A percentile compares a stretch with the other conserved stretches of the same genome.
phyloP scores from a whole-genome alignment of 306 rosid genomes.

The cucumber (Cucumis sativus) region DNA sequence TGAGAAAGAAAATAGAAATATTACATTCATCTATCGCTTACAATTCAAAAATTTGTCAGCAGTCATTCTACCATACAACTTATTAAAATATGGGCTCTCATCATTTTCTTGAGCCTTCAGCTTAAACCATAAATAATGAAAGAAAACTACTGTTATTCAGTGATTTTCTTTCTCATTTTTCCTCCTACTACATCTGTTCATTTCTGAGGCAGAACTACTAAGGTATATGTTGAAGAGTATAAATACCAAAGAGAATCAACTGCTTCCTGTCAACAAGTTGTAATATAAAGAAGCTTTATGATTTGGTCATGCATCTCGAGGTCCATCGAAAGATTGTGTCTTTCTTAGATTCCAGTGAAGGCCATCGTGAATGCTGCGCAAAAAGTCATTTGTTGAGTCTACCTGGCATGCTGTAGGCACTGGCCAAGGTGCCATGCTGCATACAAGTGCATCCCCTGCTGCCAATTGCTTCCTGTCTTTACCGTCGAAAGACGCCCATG shows the following conservation, averaged over 20 bases:
- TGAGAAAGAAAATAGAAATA: not conserved
- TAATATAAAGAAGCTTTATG: not conserved
- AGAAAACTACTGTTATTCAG: conserved; percentile 1
- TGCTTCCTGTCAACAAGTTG: not conserved
- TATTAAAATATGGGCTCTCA: not conserved
- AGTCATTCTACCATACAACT: not conserved
- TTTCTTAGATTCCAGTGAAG: conserved; percentile 96
- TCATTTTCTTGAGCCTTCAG: not conserved
- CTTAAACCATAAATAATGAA: not conserved
- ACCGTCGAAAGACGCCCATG: conserved; percentile 97
- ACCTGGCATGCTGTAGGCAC: conserved; percentile 83
- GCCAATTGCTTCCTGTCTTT: conserved; percentile 70
- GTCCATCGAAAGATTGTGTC: conserved; percentile 72
- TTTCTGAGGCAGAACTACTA: not conserved
- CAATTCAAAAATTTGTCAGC: not conserved
- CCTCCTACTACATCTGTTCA: not conserved
- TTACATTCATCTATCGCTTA: not conserved
- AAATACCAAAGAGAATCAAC: not conserved
- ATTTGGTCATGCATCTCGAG: conserved; percentile 30
- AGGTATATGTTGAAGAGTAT: not conserved
- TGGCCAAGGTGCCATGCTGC: conserved; percentile 99
- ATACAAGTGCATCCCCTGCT: conserved; percentile 87
- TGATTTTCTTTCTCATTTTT: not conserved
- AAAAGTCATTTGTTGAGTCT: conserved; percentile 83
- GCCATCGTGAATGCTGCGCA: conserved; percentile 82